Conservation (phyloP, 768 basidiomycete species). For the Rhizopogon salebrosus region DNA sequence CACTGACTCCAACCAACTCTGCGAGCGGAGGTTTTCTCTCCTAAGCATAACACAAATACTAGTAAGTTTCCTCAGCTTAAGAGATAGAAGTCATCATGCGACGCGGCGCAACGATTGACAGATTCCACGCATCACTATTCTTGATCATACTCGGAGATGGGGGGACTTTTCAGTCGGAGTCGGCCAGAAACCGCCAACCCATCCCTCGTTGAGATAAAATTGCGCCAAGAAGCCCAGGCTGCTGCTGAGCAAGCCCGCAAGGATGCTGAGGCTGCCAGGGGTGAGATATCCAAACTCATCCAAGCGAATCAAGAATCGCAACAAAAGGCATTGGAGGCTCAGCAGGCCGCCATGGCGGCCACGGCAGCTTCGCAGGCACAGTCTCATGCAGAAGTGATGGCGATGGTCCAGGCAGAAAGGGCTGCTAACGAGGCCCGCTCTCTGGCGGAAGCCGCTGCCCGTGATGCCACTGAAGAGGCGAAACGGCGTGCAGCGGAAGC, state of each 20-base stretch:
- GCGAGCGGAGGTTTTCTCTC: not conserved
- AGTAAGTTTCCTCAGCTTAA: not conserved
- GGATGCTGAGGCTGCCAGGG: not conserved
- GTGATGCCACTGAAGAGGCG: not conserved
- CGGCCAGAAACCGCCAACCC: constrained; percentile 1
- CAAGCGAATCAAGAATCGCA: not conserved
- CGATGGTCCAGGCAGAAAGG: not conserved
- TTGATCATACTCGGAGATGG: not conserved
- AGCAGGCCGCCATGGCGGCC: not conserved
- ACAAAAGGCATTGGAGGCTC: not conserved
- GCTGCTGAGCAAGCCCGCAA: not conserved
- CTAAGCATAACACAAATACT: not conserved
- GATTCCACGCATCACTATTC: not conserved
- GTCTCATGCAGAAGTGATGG: not conserved
- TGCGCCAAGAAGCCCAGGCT: not conserved
- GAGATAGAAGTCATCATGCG: not conserved
- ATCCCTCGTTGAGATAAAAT: not conserved
- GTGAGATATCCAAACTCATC: not conserved
- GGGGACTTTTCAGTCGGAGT: not conserved
- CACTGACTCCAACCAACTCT: not conserved
- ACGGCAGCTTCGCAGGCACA: not conserved
- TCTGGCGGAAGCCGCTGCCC: constrained; percentile 4
- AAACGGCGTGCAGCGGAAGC: not conserved
- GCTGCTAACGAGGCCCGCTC: constrained; percentile 3
- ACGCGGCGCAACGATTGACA: not conserved